phyloP scores from a whole-genome alignment of 2,329 filamentous ascomycete species.

The Harringtonia aguacate region DNA sequence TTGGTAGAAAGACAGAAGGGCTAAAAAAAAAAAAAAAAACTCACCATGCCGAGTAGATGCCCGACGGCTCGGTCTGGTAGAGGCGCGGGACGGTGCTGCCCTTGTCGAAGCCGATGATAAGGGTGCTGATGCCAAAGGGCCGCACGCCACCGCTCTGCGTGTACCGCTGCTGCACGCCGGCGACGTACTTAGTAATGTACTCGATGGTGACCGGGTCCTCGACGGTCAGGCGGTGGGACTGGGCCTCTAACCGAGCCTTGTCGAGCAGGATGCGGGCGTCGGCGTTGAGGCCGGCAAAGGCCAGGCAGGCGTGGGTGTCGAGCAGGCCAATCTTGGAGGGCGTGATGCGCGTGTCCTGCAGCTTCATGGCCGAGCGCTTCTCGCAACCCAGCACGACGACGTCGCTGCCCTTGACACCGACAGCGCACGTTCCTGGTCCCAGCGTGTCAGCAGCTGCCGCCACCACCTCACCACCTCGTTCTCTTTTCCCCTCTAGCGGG shows the following conservation, averaged over 20 bases:
- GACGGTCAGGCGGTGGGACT: constrained; percentile 92
- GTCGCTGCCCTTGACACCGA: constrained; percentile 90
- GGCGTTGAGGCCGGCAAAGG: constrained; percentile 94
- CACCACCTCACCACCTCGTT: background rate
- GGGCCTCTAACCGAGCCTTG: constrained; percentile 93
- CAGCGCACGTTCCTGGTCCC: constrained; percentile 92
- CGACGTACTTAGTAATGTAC: constrained; percentile 99
- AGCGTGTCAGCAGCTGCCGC: constrained; percentile 1
- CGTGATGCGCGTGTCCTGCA: constrained; percentile 98
- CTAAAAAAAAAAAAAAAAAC: constrained; percentile 16
- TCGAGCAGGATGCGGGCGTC: constrained; percentile 97
- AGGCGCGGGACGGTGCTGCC: constrained; percentile 79
- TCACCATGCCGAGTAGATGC: constrained; percentile 98
- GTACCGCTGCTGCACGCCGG: constrained; percentile 96
- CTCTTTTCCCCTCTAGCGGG: too few relatives aligned
- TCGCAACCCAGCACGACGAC: constrained; percentile 96
- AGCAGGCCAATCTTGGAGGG: constrained; percentile 93
- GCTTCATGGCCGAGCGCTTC: constrained; percentile 98
- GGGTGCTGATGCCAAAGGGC: constrained; percentile 96
- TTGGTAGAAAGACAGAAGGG: background rate
- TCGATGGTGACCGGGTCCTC: constrained; percentile 97
- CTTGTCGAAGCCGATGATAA: constrained; percentile 97
- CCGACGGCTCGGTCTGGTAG: constrained; percentile 98
- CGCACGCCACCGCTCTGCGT: constrained; percentile 97
- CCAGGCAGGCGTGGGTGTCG: constrained; percentile 91